Evolutionary conservation across 495 filamentous ascomycete species (phyloP).

Genomic region (Neurospora tetraspora): DNA sequence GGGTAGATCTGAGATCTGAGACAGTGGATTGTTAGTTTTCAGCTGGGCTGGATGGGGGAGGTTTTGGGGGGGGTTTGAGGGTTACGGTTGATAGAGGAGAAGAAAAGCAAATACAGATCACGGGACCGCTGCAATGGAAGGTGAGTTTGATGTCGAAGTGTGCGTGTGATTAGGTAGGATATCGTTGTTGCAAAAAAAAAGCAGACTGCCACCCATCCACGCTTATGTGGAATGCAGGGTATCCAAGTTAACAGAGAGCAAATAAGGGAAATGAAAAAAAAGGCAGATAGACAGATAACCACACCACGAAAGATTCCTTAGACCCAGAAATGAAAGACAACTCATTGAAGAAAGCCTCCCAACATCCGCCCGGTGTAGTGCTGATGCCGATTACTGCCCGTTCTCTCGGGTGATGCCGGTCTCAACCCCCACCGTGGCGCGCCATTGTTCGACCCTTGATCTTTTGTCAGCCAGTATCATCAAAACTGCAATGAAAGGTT

Average conservation of each 20-base stretch:
- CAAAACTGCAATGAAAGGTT: neutral
- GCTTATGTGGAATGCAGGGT: neutral
- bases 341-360: neutral
- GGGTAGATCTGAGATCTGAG: neutral
- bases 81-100: too few species aligned
- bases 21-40: neutral
- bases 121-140: neutral
- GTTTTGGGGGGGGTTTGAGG: neutral
- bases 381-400: neutral
- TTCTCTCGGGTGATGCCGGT: neutral
- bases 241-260: neutral
- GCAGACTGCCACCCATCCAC: neutral
- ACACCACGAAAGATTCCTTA: neutral
- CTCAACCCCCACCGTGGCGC: neutral
- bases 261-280: neutral
- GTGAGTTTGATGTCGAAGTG: neutral
- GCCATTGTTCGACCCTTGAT: slow-evolving; percentile 9
- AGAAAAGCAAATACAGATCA: neutral
- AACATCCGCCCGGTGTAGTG: neutral
- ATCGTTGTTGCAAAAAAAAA: neutral
- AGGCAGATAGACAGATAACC: neutral
- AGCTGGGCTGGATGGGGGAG: neutral
- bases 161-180: neutral
- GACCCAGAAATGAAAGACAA: neutral
- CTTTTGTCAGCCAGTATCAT: neutral